These are phyloP conservation scores for Neonectria magnoliae DNA, from an alignment of 2,329 filamentous ascomycete species.

Conservation along the genomic window DNA sequence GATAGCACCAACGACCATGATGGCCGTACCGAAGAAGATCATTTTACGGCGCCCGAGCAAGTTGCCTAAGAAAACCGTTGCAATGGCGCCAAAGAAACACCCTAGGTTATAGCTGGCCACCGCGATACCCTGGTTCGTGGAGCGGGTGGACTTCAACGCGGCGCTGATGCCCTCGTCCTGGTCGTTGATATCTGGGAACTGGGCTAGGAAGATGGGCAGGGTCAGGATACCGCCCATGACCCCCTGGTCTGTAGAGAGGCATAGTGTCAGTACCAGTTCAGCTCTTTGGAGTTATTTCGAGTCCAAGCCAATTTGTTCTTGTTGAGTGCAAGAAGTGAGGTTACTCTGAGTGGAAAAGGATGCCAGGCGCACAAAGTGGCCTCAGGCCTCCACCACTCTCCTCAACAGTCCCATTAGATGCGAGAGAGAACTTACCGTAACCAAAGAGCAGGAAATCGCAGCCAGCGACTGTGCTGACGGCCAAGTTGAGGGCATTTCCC, in stretches of 20 bases:
- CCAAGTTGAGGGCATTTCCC: constrained; percentile 73
- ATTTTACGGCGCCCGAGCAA: constrained; percentile 64
- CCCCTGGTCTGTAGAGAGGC: constrained; percentile 69
- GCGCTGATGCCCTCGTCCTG: constrained; percentile 50
- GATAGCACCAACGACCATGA: constrained; percentile 67
- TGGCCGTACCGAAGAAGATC: constrained; percentile 67
- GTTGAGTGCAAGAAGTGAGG: not conserved
- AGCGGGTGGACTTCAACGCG: constrained; percentile 52
- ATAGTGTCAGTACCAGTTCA: not conserved
- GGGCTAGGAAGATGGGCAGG: constrained; percentile 66
- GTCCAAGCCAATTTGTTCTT: not conserved
- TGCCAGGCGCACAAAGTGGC: too few species aligned
- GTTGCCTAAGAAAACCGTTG: too few species aligned
- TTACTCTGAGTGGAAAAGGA: not conserved
- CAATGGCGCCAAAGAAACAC: constrained; percentile 64
- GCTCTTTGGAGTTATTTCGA: not conserved
- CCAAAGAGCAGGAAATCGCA: constrained; percentile 75
- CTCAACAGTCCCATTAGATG: not conserved
- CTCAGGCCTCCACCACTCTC: too few species aligned
- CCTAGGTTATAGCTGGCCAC: constrained; percentile 69
- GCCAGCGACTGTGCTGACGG: constrained; percentile 76
- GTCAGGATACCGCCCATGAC: constrained; percentile 82
- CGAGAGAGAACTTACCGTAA: constrained; percentile 54
- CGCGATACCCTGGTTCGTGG: constrained; percentile 64
- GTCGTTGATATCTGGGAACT: constrained; percentile 64